A percentile compares a stretch with the other conserved stretches of the same genome.
Conservation (phyloP, 352 stramenopile genomes). For the Phytophthora nicotianae region DNA sequence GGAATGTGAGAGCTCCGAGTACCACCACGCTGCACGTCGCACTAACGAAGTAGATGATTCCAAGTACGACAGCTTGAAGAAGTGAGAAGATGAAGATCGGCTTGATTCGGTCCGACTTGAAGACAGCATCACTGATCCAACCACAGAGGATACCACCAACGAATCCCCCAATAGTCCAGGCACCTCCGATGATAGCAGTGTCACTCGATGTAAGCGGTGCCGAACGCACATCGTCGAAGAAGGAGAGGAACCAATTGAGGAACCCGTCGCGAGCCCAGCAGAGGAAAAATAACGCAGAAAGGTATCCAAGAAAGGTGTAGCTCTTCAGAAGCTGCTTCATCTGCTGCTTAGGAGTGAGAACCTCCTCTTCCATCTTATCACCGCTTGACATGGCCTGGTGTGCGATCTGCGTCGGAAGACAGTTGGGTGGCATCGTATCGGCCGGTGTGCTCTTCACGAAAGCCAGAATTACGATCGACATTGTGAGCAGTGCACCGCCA, state of each 20-base stretch:
- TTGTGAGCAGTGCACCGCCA: slow-evolving; percentile 50
- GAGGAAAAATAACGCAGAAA: slow-evolving; percentile 72
- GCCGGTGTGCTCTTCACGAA: slow-evolving; percentile 64
- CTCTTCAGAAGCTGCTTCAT: slow-evolving; percentile 64
- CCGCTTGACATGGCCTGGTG: slow-evolving; percentile 12
- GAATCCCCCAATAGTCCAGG: slow-evolving; percentile 79
- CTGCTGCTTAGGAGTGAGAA: slow-evolving; percentile 29
- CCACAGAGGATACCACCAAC: slow-evolving; percentile 72
- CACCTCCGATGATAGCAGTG: slow-evolving; percentile 67
- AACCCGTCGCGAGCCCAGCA: slow-evolving; percentile 73
- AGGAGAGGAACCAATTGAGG: slow-evolving; percentile 82
- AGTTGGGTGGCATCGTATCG: slow-evolving; percentile 44
- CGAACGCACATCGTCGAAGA: slow-evolving; percentile 69
- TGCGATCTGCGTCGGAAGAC: slow-evolving; percentile 30
- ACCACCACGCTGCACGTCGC: slow-evolving; percentile 50
- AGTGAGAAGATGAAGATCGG: slow-evolving; percentile 80
- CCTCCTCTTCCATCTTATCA: slow-evolving; percentile 1
- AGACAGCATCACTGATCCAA: slow-evolving; percentile 74
- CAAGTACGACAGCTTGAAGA: slow-evolving; percentile 58
- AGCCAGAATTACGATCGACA: slow-evolving; percentile 55
- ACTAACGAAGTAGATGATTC: slow-evolving; percentile 62
- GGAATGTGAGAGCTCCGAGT: slow-evolving; percentile 64
- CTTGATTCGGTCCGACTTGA: slow-evolving; percentile 67
- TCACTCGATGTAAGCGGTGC: slow-evolving; percentile 51
- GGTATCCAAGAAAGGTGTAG: slow-evolving; percentile 70